Base-by-base conservation (phyloP, 208 protist genomes). In the Novymonas esmeraldas region DNA sequence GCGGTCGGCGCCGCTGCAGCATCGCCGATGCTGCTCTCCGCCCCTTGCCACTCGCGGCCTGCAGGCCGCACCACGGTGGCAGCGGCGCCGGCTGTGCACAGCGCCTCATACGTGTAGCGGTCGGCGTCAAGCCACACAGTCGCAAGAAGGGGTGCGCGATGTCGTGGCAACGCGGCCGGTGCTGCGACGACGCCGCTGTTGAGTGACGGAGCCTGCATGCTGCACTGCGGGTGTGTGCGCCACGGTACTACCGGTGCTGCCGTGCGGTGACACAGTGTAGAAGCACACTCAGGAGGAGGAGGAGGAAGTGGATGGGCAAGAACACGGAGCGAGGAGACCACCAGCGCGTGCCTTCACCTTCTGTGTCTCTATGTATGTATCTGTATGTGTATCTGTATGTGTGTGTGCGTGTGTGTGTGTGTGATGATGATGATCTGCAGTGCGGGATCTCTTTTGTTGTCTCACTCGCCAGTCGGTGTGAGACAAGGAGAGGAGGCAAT, bases 51-150 rank as follows among this genome's bases (percentile, higher is more conserved):
- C 0, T 28, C 24, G 46, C 5, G 13, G 18, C 2, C 31, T 5
- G 22, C 22, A 10, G 18, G 31, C 1, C 22, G 41, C 22, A 65
- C 44, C 3, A 14, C 51, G 33, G 76, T 51, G 28, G 55, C 22
- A 13, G 62, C 54, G 7, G 73, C 74, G 22, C 82, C 82, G n/a
- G 66, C 56, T 6, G 76, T 77, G 66, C 78, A 89, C 7, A 89
- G 58, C 0, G 72, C 33, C 31, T 85, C 82, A 44, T 88, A 85
- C 34, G 82, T 80, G 36, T 63, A 38, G 26, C 45, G 42, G 14
- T 85, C 78, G 2, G 76, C 79, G 26, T 85, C 82, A 3, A 88
- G 41, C 50, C 58, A 63, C 5, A 87, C 24, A 0, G 63, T 58
- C 3, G 59, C 44, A 24, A 79, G 44, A 16, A 48, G 14, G 10